Percentiles rank a stretch among this genome's conserved stretches.
Conservation (phyloP, 192 early-diverging fungal species). For the Entomortierella parvispora region DNA sequence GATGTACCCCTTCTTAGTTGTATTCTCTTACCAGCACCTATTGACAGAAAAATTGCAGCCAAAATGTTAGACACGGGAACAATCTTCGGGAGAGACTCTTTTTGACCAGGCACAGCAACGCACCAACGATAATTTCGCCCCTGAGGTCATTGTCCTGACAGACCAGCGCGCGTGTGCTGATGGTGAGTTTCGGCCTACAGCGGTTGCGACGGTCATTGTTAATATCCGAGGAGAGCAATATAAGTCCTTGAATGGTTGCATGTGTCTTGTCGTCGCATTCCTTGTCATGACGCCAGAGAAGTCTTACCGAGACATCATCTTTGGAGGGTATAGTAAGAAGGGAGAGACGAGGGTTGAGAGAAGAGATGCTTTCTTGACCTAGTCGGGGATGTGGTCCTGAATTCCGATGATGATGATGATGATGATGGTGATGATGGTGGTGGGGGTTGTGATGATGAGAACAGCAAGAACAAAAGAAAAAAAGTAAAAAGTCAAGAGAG, state of each 20-base stretch:
- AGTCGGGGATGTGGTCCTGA: neutral
- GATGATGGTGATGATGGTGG: no score
- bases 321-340: slow-evolving; percentile 1
- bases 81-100: neutral
- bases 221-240: no score
- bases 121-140: slow-evolving; percentile 63
- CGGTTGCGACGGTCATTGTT: no score
- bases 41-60: neutral
- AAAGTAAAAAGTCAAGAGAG: no score
- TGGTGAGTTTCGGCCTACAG: slow-evolving; percentile 37
- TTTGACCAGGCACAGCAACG: neutral
- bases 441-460: no score
- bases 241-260: no score
- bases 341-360: neutral
- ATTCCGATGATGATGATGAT: neutral
- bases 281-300: no score
- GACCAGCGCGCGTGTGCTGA: slow-evolving; percentile 53
- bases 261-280: no score
- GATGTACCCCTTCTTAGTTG: neutral
- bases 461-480: no score
- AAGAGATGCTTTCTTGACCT: neutral
- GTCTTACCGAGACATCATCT: neutral
- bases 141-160: slow-evolving; percentile 65
- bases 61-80: no score
- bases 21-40: slow-evolving; percentile 47